phyloP scores from a whole-genome alignment of 2,329 filamentous ascomycete genomes.

The Coniochaeta sp. region DNA sequence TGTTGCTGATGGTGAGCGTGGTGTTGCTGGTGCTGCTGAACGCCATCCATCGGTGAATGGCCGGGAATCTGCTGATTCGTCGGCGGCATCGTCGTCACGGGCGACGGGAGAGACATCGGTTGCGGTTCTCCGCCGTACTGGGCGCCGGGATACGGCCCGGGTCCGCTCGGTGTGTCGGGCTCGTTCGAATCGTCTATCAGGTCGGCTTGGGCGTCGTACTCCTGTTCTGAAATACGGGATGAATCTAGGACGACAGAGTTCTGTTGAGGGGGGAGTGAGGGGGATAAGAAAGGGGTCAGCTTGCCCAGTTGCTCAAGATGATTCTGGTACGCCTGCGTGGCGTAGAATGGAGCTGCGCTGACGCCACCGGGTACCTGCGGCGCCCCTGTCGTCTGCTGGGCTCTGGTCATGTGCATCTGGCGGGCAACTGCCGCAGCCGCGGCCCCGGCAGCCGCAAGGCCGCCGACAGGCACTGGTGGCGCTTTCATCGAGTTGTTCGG shows the following conservation, averaged over 20 bases:
- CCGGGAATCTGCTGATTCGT: constrained; percentile 28
- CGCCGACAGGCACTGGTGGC: constrained; percentile 20
- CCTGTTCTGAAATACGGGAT: constrained; percentile 76
- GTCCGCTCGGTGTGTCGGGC: constrained; percentile 57
- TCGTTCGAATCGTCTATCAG: constrained; percentile 77
- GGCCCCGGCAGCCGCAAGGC: constrained; percentile 11
- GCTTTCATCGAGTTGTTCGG: constrained; percentile 26
- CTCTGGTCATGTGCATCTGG: constrained; percentile 25
- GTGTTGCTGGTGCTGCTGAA: constrained; percentile 36
- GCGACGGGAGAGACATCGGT: constrained; percentile 32
- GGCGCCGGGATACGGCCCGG: constrained; percentile 56
- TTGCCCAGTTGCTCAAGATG: constrained; percentile 95
- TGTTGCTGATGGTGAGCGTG: background rate
- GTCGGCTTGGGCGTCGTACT: constrained; percentile 86
- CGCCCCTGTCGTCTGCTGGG: constrained; percentile 15
- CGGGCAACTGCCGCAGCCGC: constrained; percentile 15
- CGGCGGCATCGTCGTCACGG: constrained; percentile 24
- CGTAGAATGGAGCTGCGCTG: constrained; percentile 58
- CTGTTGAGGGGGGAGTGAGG: constrained; percentile 34
- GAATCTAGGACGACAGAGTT: constrained; percentile 62
- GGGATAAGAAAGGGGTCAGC: constrained; percentile 50
- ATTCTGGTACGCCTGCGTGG: constrained; percentile 76
- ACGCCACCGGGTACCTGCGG: constrained; percentile 20
- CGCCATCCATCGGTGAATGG: constrained; percentile 18
- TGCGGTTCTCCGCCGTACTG: constrained; percentile 42